Evolutionary conservation across 352 stramenopile genomes (phyloP).

Genomic region (Pythium brachiatum): DNA sequence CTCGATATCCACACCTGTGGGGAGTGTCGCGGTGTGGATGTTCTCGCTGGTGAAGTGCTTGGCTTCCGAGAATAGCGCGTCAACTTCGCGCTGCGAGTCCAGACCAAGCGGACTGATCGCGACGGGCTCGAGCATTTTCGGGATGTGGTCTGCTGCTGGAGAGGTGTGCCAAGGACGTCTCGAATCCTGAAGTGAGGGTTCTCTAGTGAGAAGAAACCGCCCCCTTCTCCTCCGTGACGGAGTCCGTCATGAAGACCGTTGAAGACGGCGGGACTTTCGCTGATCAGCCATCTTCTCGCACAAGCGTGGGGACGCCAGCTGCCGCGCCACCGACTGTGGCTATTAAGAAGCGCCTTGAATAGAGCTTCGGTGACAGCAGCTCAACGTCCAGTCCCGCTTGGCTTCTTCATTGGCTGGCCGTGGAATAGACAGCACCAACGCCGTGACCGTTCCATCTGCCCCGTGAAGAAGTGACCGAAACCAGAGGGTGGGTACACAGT

Average conservation of each 20-base stretch:
- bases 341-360: too few species aligned
- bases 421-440: background rate
- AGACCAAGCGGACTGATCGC: conserved; percentile 32
- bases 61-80: conserved; percentile 43
- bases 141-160: too few species aligned
- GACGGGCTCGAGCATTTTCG: conserved; percentile 4
- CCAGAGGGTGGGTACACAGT: background rate
- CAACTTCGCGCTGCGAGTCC: conserved; percentile 42
- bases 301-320: too few species aligned
- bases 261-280: too few species aligned
- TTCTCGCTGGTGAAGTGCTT: conserved; percentile 36
- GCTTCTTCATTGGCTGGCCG: background rate
- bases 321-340: too few species aligned
- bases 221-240: too few species aligned
- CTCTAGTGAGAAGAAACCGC: too few species aligned
- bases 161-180: background rate
- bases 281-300: too few species aligned
- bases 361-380: too few species aligned
- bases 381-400: too few species aligned
- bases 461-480: background rate
- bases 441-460: background rate
- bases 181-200: background rate
- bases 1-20: conserved; percentile 48
- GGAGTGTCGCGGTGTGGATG: conserved; percentile 25
- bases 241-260: too few species aligned